phyloP scores from a whole-genome alignment of 208 protist genomes.

The Leishmania lainsoni region DNA sequence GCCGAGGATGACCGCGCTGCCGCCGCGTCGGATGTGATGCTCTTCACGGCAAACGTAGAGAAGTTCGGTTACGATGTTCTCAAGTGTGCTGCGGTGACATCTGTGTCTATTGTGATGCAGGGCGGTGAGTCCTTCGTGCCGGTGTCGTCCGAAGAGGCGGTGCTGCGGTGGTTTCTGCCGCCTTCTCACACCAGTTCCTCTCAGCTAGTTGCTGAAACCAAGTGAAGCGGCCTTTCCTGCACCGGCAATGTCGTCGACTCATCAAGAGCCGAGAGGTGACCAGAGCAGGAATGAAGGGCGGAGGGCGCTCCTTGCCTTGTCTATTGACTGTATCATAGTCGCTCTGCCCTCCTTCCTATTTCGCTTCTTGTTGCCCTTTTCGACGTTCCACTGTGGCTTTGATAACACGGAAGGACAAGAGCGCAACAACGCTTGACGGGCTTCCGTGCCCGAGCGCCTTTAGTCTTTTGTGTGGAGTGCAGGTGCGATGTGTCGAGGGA shows the following conservation, averaged over 20 bases:
- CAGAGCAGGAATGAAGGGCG: neutral
- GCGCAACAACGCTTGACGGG: neutral
- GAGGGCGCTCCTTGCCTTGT: neutral
- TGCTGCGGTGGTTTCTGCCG: conserved; percentile 78
- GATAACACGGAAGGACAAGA: neutral
- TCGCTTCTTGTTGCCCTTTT: neutral
- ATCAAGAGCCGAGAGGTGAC: neutral
- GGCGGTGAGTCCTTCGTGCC: conserved; percentile 36
- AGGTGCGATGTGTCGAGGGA: neutral
- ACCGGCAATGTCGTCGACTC: neutral
- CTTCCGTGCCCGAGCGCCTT: neutral
- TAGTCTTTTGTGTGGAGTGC: neutral
- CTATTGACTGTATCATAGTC: neutral
- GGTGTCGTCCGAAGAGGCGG: conserved; percentile 51
- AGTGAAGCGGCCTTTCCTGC: neutral
- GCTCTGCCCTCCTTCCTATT: neutral
- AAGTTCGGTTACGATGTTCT: conserved; percentile 91
- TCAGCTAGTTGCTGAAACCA: conserved; percentile 3
- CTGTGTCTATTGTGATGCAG: conserved; percentile 41
- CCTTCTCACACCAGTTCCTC: neutral
- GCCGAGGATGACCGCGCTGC: conserved; percentile 32
- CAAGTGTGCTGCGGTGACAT: conserved; percentile 52
- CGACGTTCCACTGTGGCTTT: neutral
- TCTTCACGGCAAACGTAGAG: conserved; percentile 92
- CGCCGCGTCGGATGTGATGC: conserved; percentile 69